Conservation (phyloP, 1,284 basidiomycete genomes). For the Naganishia albida region DNA sequence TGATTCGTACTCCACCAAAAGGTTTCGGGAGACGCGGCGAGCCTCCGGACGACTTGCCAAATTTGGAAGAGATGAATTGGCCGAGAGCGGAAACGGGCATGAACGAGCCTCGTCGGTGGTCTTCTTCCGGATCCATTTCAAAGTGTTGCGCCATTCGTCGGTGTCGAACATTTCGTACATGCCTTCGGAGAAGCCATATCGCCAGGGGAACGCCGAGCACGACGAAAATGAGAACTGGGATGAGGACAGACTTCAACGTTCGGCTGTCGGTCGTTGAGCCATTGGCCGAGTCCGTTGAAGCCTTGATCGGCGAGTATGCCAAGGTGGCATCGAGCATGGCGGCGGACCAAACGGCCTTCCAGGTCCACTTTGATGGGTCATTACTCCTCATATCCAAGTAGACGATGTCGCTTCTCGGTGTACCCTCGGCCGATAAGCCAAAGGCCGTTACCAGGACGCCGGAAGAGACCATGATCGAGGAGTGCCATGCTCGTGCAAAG, state of each 20-base stretch:
- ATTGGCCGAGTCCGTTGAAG: slow-evolving; percentile 23
- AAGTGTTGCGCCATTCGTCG: slow-evolving; percentile 52
- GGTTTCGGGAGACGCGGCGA: slow-evolving; percentile 13
- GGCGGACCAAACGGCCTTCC: slow-evolving; percentile 48
- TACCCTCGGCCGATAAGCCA: slow-evolving; percentile 43
- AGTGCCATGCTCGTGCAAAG: slow-evolving; percentile 48
- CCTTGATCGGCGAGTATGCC: slow-evolving; percentile 26
- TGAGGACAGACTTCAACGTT: slow-evolving; percentile 45
- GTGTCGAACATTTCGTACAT: slow-evolving; percentile 45
- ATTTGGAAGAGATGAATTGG: slow-evolving; percentile 23
- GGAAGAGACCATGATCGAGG: slow-evolving; percentile 50
- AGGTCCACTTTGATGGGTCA: slow-evolving; percentile 42
- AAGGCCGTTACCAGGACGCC: slow-evolving; percentile 54
- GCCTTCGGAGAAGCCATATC: slow-evolving; percentile 47
- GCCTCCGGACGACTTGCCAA: neutral
- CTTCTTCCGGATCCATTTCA: slow-evolving; percentile 32
- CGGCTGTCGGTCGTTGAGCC: slow-evolving; percentile 26
- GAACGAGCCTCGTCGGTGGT: neutral
- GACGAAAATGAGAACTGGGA: slow-evolving; percentile 45
- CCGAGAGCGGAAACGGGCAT: slow-evolving; percentile 8
- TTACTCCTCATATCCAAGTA: slow-evolving; percentile 53
- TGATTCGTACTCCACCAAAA: slow-evolving; percentile 28
- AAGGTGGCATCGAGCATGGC: slow-evolving; percentile 41
- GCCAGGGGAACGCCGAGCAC: slow-evolving; percentile 43
- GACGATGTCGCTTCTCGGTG: slow-evolving; percentile 42